Percentiles rank a stretch among this genome's conserved stretches.
phyloP scores from a whole-genome alignment of 768 basidiomycete species.

The Postia placenta region DNA sequence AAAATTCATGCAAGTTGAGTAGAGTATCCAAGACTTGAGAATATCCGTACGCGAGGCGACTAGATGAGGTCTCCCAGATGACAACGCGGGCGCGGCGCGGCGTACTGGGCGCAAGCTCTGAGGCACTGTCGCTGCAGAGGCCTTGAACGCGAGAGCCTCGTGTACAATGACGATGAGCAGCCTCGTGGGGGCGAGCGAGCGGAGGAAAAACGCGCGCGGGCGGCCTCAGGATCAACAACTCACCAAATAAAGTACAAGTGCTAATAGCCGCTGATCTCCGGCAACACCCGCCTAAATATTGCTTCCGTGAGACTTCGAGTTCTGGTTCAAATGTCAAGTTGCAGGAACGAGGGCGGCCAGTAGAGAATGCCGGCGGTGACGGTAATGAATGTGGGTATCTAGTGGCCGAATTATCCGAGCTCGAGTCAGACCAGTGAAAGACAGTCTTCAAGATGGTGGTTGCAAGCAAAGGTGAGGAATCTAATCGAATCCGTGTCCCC shows the following conservation, averaged over 20 bases:
- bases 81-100: slow-evolving; percentile 17
- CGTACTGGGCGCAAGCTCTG: slow-evolving; percentile 21
- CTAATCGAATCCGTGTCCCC: not conserved
- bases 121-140: slow-evolving; percentile 17
- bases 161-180: slow-evolving; percentile 20
- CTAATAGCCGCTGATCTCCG: slow-evolving; percentile 8
- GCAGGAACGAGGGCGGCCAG: no score
- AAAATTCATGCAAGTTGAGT: slow-evolving; percentile 19
- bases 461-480: not conserved
- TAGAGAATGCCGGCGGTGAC: slow-evolving; percentile 6
- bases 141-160: slow-evolving; percentile 27
- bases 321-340: no score
- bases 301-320: slow-evolving; percentile 8
- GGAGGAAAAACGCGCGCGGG: slow-evolving; percentile 14
- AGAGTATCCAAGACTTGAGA: slow-evolving; percentile 15
- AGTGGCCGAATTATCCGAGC: not conserved
- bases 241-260: slow-evolving; percentile 13
- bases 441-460: not conserved
- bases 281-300: slow-evolving; percentile 8
- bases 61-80: slow-evolving; percentile 20
- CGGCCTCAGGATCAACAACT: slow-evolving; percentile 18
- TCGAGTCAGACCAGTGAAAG: not conserved
- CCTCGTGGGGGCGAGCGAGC: slow-evolving; percentile 22
- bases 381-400: slow-evolving; percentile 4
- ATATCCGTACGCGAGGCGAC: slow-evolving; percentile 14